Conservation (phyloP, 2,329 filamentous ascomycete species). For the Acarospora socialis region DNA sequence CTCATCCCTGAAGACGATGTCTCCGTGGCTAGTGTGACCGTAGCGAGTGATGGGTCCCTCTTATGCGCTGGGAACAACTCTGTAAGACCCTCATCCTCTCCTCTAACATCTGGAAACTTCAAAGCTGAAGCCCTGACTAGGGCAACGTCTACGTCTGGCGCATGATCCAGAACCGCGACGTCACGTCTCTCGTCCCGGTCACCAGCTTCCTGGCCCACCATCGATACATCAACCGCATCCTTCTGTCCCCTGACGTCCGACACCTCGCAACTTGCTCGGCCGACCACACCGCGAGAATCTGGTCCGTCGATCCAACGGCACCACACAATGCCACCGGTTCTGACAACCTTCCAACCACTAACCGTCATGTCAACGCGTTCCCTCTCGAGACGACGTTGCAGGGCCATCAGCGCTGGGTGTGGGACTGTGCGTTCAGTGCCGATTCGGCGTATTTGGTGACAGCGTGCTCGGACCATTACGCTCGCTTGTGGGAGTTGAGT, state of each 20-base stretch:
- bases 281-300: conserved; percentile 91
- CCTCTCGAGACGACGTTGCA: conserved; percentile 76
- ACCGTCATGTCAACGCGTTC: conserved; percentile 39
- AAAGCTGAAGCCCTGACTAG: conserved; percentile 30
- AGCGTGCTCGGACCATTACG: conserved; percentile 86
- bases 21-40: conserved; percentile 83
- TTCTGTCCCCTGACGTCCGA: conserved; percentile 85
- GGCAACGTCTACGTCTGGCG: conserved; percentile 97
- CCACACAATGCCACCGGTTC: conserved; percentile 12
- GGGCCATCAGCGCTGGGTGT: conserved; percentile 90
- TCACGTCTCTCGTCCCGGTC: conserved; percentile 71
- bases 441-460: conserved; percentile 89
- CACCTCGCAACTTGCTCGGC: conserved; percentile 88
- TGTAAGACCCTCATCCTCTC: conserved; percentile 34
- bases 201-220: conserved; percentile 83
- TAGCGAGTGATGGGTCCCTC: conserved; percentile 84
- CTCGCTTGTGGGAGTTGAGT: conserved; percentile 74
- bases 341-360: conserved; percentile 18
- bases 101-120: conserved; percentile 1
- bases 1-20: conserved; percentile 94
- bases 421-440: conserved; percentile 91
- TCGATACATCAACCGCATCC: conserved; percentile 81
- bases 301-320: conserved; percentile 59
- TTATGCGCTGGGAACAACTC: conserved; percentile 87
- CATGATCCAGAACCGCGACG: conserved; percentile 68